Evolutionary conservation across 352 stramenopile genomes (phyloP), one percentile per base, ranked within the genome.

Genomic region (Globisporangium splendens): DNA sequence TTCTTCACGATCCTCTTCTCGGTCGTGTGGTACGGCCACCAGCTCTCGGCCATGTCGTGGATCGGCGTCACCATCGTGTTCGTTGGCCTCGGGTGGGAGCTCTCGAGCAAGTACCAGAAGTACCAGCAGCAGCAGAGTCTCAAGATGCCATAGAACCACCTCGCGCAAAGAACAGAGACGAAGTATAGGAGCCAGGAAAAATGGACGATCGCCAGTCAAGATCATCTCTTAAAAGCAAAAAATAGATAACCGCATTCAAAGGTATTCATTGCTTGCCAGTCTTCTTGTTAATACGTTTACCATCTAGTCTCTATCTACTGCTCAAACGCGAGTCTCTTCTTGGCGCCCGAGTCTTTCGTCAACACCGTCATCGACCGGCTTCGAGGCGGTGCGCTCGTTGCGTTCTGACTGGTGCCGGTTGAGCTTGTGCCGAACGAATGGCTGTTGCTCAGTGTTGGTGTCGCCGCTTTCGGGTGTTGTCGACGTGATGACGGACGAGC

Each of bases 1-100:
- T 99, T 99, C 73, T 99, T 99, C 69, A 99, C 94, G 11, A 98
- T 99, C 44, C 75, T 99, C 22, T 92, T 99, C 65, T 99, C 93
- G 20, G 96, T 99, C 15, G 69, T 99, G 18, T 92, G 96, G 71
- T 98, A 98, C 69, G 96, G 95, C 21, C 95, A 99, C 82, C 61
- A 87, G 35, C 88, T 99, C 48, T 92, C 75, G 61, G 58, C 68
- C 56, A 88, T 95, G 77, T 96, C 96, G 68, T 98, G 95, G 95
- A 63, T 86, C 24, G 85, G 89, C 20, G 87, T 98, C 33, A 74
- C 69, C 8, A 77, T 98, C 56, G 95, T 98, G 28, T 98, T 98
- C 76, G 61, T 83, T 49, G 95, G 95, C 13, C 72, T 96, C 20
- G 82, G 85, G 10, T 91, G 81, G 76, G 86, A 95, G 50, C 67